Evolutionary conservation across 306 rosid species (phyloP).

Genomic region (Cucurbita argyrosperma): DNA sequence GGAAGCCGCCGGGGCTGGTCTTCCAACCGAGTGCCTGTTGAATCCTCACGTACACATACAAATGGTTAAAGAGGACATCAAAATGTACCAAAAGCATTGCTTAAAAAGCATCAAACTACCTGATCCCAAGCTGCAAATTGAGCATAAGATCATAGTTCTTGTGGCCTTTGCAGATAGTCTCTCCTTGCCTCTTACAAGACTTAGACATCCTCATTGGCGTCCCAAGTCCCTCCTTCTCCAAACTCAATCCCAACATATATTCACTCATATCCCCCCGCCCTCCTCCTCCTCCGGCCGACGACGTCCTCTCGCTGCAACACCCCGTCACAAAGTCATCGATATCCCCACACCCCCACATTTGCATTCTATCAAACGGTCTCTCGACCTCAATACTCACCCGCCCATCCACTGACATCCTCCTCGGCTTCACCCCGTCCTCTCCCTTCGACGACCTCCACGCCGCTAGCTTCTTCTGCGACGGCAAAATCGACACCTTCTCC

Average conservation of each 20-base stretch:
- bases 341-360: conserved; percentile 26
- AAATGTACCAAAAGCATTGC: background rate
- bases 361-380: conserved; percentile 45
- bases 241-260: conserved; percentile 5
- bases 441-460: conserved; percentile 60
- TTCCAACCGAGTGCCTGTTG: conserved; percentile 77
- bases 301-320: background rate
- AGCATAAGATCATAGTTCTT: conserved; percentile 86
- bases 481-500: conserved; percentile 55
- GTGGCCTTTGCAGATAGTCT: conserved; percentile 64
- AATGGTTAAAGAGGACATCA: background rate
- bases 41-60: background rate
- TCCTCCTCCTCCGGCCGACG: background rate
- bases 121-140: conserved; percentile 81
- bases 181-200: conserved; percentile 65
- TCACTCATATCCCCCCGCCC: conserved; percentile 1
- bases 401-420: conserved; percentile 67
- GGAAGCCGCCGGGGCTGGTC: conserved; percentile 76
- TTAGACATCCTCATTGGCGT: conserved; percentile 30
- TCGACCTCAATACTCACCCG: conserved; percentile 49
- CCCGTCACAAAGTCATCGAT: background rate
- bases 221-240: conserved; percentile 14
- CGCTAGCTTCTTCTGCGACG: conserved; percentile 80
- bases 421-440: conserved; percentile 25
- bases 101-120: conserved; percentile 18